Percentiles rank a stretch among this genome's conserved stretches.
Evolutionary conservation across 192 early-diverging fungal species (phyloP).

Genomic region (Backusella westeae): DNA sequence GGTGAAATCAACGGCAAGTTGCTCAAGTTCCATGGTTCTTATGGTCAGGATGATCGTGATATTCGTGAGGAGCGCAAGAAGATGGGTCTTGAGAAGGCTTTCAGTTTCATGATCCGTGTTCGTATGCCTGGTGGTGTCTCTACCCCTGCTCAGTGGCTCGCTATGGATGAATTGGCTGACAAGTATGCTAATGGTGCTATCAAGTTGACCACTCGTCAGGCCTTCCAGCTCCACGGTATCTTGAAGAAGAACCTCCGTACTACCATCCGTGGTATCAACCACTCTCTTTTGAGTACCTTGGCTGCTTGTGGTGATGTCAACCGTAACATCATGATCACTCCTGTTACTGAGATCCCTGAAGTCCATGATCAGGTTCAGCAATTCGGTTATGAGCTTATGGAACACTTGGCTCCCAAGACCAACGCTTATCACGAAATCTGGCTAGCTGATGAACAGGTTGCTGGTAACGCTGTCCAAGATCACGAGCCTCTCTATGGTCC

Average conservation of each 20-base stretch:
- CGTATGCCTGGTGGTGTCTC: slow-evolving; percentile 91
- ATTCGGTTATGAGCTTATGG: slow-evolving; percentile 69
- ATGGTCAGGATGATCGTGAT: slow-evolving; percentile 97
- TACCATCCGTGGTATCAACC: slow-evolving; percentile 92
- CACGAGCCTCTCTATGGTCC: slow-evolving; percentile 90
- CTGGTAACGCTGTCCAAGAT: slow-evolving; percentile 77
- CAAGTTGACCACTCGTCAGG: slow-evolving; percentile 95
- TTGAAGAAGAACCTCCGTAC: slow-evolving; percentile 87
- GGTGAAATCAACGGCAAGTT: slow-evolving; percentile 90
- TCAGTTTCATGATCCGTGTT: slow-evolving; percentile 95
- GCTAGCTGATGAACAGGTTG: slow-evolving; percentile 88
- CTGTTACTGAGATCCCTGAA: slow-evolving; percentile 78
- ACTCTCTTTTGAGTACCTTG: slow-evolving; percentile 85
- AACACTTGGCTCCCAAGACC: slow-evolving; percentile 82
- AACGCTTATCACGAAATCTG: slow-evolving; percentile 97
- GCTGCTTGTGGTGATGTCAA: slow-evolving; percentile 99
- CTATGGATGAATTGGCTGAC: slow-evolving; percentile 90
- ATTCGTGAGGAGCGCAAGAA: slow-evolving; percentile 79
- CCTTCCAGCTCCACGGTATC: slow-evolving; percentile 96
- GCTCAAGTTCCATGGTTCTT: slow-evolving; percentile 96
- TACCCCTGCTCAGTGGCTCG: slow-evolving; percentile 87
- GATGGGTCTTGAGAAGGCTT: slow-evolving; percentile 89
- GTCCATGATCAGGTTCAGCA: slow-evolving; percentile 77
- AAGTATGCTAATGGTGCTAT: slow-evolving; percentile 82
- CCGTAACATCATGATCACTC: slow-evolving; percentile 93